phyloP scores from a whole-genome alignment of 805 yeast species.

The Nakazawaea populi region DNA sequence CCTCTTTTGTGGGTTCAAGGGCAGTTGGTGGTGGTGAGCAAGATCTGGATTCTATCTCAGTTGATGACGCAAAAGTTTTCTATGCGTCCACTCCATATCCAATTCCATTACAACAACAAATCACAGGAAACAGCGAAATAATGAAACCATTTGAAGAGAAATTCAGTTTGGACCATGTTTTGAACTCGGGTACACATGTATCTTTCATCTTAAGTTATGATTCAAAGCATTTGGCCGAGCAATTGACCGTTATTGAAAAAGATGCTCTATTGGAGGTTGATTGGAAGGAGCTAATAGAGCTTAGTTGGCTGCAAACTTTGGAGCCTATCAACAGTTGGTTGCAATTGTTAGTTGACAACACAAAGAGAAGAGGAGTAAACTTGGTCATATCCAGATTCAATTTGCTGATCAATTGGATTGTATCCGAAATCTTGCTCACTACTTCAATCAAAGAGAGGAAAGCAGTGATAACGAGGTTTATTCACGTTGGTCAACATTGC shows the following conservation, averaged over 20 bases:
- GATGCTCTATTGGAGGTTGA: slow-evolving; percentile 82
- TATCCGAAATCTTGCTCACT: slow-evolving; percentile 79
- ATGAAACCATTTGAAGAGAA: not conserved
- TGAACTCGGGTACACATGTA: slow-evolving; percentile 54
- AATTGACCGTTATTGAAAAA: slow-evolving; percentile 79
- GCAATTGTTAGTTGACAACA: slow-evolving; percentile 56
- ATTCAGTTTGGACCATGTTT: slow-evolving; percentile 32
- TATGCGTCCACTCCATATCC: slow-evolving; percentile 22
- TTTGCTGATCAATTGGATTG: slow-evolving; percentile 85
- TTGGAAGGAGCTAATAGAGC: slow-evolving; percentile 83
- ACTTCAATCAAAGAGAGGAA: slow-evolving; percentile 52
- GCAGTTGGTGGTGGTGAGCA: slow-evolving; percentile 9
- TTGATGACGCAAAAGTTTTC: slow-evolving; percentile 1
- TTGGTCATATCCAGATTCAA: slow-evolving; percentile 82
- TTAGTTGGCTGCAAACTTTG: slow-evolving; percentile 64
- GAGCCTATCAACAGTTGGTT: slow-evolving; percentile 81
- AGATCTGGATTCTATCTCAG: not conserved
- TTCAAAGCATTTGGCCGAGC: slow-evolving; percentile 65
- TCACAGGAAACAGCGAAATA: too few species aligned
- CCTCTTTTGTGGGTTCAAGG: not conserved
- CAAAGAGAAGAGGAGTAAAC: slow-evolving; percentile 60
- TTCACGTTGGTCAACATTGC: slow-evolving; percentile 80
- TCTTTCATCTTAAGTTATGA: slow-evolving; percentile 77
- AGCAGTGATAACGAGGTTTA: slow-evolving; percentile 73
- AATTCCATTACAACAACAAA: not conserved